phyloP scores from a whole-genome alignment of 1,139 yeast species.

The Candida anutae region DNA sequence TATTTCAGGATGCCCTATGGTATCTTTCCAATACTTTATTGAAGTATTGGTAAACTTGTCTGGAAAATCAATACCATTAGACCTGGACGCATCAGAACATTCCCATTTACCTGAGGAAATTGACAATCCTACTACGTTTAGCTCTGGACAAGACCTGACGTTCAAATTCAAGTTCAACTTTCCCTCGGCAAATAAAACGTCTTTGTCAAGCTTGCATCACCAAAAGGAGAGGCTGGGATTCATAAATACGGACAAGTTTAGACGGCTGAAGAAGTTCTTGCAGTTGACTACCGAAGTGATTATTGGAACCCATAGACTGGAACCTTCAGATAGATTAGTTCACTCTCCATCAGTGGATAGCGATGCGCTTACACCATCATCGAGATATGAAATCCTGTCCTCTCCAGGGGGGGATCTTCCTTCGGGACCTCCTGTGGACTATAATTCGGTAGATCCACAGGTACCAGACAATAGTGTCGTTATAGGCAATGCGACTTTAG shows the following conservation, averaged over 20 bases:
- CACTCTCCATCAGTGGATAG: slow-evolving; percentile 1
- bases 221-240: slow-evolving; percentile 39
- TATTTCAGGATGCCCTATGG: slow-evolving; percentile 62
- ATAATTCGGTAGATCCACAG: not conserved
- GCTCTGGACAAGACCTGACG: slow-evolving; percentile 9
- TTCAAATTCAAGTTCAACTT: slow-evolving; percentile 27
- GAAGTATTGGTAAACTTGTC: slow-evolving; percentile 72
- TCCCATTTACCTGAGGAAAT: slow-evolving; percentile 1
- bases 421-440: not conserved
- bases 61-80: slow-evolving; percentile 30
- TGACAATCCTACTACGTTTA: slow-evolving; percentile 10
- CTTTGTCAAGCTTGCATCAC: slow-evolving; percentile 10
- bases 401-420: not conserved
- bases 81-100: slow-evolving; percentile 19
- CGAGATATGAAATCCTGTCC: not conserved
- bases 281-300: slow-evolving; percentile 73
- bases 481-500: not conserved
- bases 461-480: not conserved
- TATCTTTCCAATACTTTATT: slow-evolving; percentile 76
- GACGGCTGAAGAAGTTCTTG: slow-evolving; percentile 66
- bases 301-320: slow-evolving; percentile 65
- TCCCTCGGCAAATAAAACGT: slow-evolving; percentile 1
- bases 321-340: slow-evolving; percentile 6
- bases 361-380: slow-evolving; percentile 1
- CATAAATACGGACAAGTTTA: slow-evolving; percentile 71